Conservation (phyloP, 2,329 filamentous ascomycete genomes). For the Fusarium sororula region DNA sequence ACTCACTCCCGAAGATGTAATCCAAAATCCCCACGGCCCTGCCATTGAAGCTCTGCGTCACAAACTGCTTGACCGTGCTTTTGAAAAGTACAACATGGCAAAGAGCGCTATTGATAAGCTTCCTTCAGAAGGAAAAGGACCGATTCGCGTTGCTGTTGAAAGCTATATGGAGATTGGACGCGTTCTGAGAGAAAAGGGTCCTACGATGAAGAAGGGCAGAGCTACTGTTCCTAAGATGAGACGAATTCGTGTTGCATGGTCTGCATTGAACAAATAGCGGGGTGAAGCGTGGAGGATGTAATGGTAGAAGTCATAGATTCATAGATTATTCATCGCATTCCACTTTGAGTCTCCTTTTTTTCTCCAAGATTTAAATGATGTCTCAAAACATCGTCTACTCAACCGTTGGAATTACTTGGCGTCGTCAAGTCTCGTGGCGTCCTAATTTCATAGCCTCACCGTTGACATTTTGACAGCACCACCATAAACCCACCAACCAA, state of each 20-base stretch:
- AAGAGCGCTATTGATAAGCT: constrained; percentile 67
- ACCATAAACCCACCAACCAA: not conserved
- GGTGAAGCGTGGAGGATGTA: not conserved
- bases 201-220: constrained; percentile 51
- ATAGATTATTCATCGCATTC: constrained; percentile 3
- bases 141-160: constrained; percentile 75
- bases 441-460: not conserved
- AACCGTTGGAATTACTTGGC: not conserved
- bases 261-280: constrained; percentile 51
- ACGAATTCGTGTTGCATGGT: constrained; percentile 67
- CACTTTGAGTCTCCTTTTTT: not conserved
- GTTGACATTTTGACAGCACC: not conserved
- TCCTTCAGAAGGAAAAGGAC: constrained; percentile 67
- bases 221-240: constrained; percentile 56
- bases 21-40: constrained; percentile 54
- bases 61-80: constrained; percentile 67
- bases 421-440: not conserved
- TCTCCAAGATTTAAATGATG: accelerated
- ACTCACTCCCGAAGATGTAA: constrained; percentile 62
- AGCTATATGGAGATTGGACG: constrained; percentile 81
- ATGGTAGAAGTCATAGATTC: not conserved
- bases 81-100: constrained; percentile 65
- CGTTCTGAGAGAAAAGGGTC: constrained; percentile 58
- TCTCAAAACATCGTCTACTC: not conserved
- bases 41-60: constrained; percentile 59